Base-by-base conservation (phyloP, 495 filamentous ascomycete species). In the Melanomma pulvis-pyrius region DNA sequence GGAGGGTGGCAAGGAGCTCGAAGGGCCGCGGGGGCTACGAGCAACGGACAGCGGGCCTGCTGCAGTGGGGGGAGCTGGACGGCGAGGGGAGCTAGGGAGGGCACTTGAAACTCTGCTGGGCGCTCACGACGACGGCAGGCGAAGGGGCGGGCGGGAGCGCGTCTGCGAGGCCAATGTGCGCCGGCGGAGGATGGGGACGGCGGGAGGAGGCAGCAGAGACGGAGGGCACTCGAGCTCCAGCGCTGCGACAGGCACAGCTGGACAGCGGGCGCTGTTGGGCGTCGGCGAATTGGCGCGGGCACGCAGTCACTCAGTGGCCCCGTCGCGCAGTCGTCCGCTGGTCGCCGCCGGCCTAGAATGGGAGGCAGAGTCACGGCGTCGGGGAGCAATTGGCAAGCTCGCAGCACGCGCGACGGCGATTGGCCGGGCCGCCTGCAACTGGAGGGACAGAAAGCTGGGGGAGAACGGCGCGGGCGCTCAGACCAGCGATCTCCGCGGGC, bases 371-470 rank as follows among this genome's bases (percentile, higher is more conserved):
- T n/a, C 62, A 64, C 68, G 57, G 68, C 63, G 68, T 67, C 60
- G 52, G 63, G 53, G 44, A 71, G 68, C 46, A 62, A 49, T 57
- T 71, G 68, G 51, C 57, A 63, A 71, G 63, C 63, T 67, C 59
- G 49, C 51, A 28, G 44, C 46, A 32, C 51, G n/a, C 49, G 41
- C 34, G 19, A 22, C 26, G 41, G 56, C 58, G 63, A 71, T 71
- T 71, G 68, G 68, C 64, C 53, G 53, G 25, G 12, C 54, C 39
- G 24, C 19, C 58, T 44, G 22, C 54, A 66, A 58, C 65, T 48
- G 49, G 62, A 60, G 62, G 56, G 58, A 62, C 63, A 71, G 51
- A 60, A 63, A 41, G 53, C 58, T 63, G 63, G 60, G 67, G 41
- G 36, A 50, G 39, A 63, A 47, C 67, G 55, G 51, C 51, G 62